Evolutionary conservation across 495 filamentous ascomycete species (phyloP), one percentile per base, ranked within the genome.

Genomic region (Penicillium cosmopolitanum): DNA sequence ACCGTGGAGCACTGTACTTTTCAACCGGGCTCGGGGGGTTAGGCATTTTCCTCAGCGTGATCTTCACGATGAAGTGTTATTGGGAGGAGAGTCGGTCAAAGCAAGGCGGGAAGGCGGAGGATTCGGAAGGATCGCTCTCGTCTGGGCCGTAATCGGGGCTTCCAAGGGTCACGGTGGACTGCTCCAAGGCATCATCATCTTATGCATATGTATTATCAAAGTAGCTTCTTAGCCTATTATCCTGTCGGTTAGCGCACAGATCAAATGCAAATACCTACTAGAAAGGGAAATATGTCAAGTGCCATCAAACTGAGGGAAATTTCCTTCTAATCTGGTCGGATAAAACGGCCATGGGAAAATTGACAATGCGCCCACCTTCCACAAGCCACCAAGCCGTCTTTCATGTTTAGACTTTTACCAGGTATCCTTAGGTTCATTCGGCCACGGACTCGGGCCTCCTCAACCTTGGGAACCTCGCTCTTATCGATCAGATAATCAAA

Each of bases 1-100:
- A 74, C 35, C 63, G 76, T 4, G 75, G 66, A 10, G 73, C 76
- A 2, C 53, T 66, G 35, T 77, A 72, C 51, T 43, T 70, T 35
- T 66, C 57, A 1, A 66, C 72, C 9, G 75, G 75, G 18, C 64
- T 77, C 15, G 57, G 60, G 34, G 63, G 56, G 2, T 50, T 67
- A 13, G 65, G 63, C 16, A 66, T 70, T 25, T 28, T 61, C 7
- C 51, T 67, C 43, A 58, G 65, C 40, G 40, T 54, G 40, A 59
- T 63, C 2, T 65, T 62, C 31, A 52, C 57, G 5, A 15, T 56
- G 6, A 66, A 64, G 28, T 56, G 57, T n/a, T 58, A 66, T 35
- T 58, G 51, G 52, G 47, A 51, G 28, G 57, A 66, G 33, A 38
- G 34, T 6, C 51, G 36, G 23, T 36, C 51, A 0, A 48, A 48